Evolutionary conservation across 1,284 basidiomycete species (phyloP).

Genomic region (Cerioporus squamosus): DNA sequence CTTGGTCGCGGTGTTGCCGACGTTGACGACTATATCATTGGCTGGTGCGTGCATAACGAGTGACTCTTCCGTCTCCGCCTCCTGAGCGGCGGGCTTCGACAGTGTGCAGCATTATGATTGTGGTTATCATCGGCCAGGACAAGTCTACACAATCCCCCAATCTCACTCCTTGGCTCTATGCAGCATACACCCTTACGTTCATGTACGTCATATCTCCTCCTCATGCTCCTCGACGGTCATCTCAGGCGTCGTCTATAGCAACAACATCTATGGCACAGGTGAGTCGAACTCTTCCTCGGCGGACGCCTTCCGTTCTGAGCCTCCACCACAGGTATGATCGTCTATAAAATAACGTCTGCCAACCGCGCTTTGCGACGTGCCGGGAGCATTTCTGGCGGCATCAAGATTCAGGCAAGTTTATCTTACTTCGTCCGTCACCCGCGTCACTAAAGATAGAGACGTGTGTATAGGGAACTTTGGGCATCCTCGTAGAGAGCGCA

Average conservation of each 20-base stretch:
- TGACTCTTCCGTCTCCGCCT: too few species aligned
- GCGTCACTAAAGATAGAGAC: too few species aligned
- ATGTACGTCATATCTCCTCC: neutral
- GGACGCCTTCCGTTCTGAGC: too few species aligned
- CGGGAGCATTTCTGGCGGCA: neutral
- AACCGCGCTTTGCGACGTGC: neutral
- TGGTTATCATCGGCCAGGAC: neutral
- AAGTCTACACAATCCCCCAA: neutral
- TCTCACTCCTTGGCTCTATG: neutral
- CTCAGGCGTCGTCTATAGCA: neutral
- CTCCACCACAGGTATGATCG: neutral
- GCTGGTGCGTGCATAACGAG: neutral
- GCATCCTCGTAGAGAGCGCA: constrained; percentile 4
- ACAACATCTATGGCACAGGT: constrained; percentile 1
- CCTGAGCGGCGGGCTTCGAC: neutral
- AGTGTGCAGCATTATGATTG: neutral
- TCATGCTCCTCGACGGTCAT: neutral
- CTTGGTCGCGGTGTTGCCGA: neutral
- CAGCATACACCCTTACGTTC: neutral
- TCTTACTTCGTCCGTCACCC: neutral
- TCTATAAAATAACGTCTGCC: neutral
- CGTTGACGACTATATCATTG: neutral
- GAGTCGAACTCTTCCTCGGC: neutral
- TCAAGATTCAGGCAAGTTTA: neutral
- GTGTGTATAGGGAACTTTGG: neutral